Evolutionary conservation across 192 early-diverging fungal species (phyloP), one percentile per base, ranked within the genome.

Genomic region (Linnemannia schmuckeri): DNA sequence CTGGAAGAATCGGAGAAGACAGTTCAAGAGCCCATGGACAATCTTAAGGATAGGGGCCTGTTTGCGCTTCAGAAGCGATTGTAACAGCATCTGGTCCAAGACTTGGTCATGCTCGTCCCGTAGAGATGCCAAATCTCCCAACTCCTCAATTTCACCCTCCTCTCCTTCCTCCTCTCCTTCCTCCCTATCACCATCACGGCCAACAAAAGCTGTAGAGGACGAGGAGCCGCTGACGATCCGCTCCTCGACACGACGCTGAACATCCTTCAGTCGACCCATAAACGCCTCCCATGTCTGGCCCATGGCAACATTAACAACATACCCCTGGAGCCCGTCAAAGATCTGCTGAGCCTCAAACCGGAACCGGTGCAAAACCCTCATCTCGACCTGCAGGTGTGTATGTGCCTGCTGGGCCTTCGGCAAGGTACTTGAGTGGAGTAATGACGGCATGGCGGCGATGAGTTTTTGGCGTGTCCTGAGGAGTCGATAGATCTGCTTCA

Each of bases 321-420:
- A 93, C 1, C 83, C 89, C 18, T 88, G 86, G n/a, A 93, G 49
- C 6, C 89, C 89, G 40, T 79, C 69, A 38, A 93, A 81, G 49
- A 93, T 90, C 61, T 93, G 92, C 24, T 89, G 82, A 9, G 89
- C 76, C 46, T 90, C 83, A 74, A 93, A 93, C 20, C 90, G 81
- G 40, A 90, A 90, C 61, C 47, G 81, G 47, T 89, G 85, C n/a
- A 91, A 38, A 30, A 78, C 68, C n/a, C 20, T 52, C 35, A 78
- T 83, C 72, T 89, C 77, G n/a, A 42, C 40, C 4, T 78, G 44
- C 6, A 63, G 75, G 10, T 54, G 22, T 54, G 33, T 1, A n/a
- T 20, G 47, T 15, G 27, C 69, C 37, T 71, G 27, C 13, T 40
- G 15, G 24, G 24, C 27, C 4, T 20, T 49, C 8, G 63, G 44